These are phyloP conservation scores for Eucalyptus sp. DNA, from an alignment of 345 rosid genomes.

Conservation along the genomic window DNA sequence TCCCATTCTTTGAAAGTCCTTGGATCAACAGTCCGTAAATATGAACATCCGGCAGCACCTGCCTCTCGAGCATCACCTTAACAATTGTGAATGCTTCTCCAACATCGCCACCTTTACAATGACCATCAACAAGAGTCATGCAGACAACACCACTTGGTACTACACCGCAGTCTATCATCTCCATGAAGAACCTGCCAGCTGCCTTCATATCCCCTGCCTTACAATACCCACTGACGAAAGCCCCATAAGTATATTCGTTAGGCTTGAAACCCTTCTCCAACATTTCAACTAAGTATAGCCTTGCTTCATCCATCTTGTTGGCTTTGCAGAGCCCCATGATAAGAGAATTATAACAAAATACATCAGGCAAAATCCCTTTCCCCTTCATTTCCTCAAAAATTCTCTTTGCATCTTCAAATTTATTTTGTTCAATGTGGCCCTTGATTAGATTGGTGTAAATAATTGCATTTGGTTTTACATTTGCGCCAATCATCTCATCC, in stretches of 20 bases:
- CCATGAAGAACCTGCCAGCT: conserved; percentile 46
- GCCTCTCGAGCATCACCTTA: conserved; percentile 38
- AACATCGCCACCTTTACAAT: conserved; percentile 49
- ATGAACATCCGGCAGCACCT: conserved; percentile 35
- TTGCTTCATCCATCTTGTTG: conserved; percentile 63
- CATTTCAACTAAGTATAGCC: conserved; percentile 45
- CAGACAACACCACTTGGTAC: conserved; percentile 47
- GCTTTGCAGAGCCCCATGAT: conserved; percentile 78
- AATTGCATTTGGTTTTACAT: conserved; percentile 52
- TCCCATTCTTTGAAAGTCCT: conserved; percentile 55
- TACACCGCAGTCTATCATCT: conserved; percentile 53
- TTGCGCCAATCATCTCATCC: conserved; percentile 34
- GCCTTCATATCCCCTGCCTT: conserved; percentile 45
- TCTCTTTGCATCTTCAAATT: conserved; percentile 36
- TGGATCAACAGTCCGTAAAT: conserved; percentile 48
- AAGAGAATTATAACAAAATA: conserved; percentile 57
- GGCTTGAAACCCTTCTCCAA: conserved; percentile 49
- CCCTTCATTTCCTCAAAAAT: conserved; percentile 49
- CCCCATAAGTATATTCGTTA: conserved; percentile 54
- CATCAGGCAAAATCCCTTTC: conserved; percentile 47
- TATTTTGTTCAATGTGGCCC: conserved; percentile 36
- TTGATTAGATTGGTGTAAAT: conserved; percentile 56
- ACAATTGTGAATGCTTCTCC: conserved; percentile 41
- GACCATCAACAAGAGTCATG: conserved; percentile 41
- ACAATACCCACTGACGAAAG: conserved; percentile 45